Base-by-base conservation (phyloP, 345 rosid genomes). In the Litchi chinensis region DNA sequence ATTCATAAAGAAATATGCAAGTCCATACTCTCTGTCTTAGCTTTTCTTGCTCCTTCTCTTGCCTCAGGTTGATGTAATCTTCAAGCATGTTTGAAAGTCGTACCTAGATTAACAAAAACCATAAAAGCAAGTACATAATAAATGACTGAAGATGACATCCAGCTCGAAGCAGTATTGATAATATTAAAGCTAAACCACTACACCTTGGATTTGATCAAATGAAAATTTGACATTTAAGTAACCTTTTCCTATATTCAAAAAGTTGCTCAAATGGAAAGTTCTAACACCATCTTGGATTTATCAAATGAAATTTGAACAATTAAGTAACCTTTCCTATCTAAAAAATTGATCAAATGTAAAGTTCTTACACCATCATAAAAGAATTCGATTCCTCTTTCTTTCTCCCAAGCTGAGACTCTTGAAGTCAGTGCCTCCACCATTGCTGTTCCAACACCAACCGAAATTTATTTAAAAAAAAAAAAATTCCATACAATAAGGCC, bases 281-380 rank as follows among this genome's bases (percentile, higher is more conserved):
- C 37, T 5, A 46, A 46, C 12, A 46, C 52, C 52, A 46, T 46
- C 52, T 46, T 15, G 41, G 66, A 50, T 44, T 9, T 60, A 74
- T 37, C 3, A 54, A 56, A 77, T 22, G 39, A 76, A 76, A 60
- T 22, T 8, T 28, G 4, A 18, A 54, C 41, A 66, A 60, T 18
- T n/a, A 3, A 41, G 56, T 13, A 37, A 50, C 44, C 26, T 69
- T 73, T n/a, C 37, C 18, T 13, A 57, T 59, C 15, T 76, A 28
- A 43, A 19, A 46, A 59, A 19, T 7, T 70, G 32, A 72, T 76
- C 26, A 62, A 69, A 43, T 79, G 39, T 54, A 57, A 56, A 64
- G 75, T 64, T 69, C 98, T 90, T 89, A 93, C 98, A 77, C 94
- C 93, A 76, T 93, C 96, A 64, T 90, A 93, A 63, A 85, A 83